Base-by-base conservation (phyloP, 768 basidiomycete genomes). In the Calocybe indica region DNA sequence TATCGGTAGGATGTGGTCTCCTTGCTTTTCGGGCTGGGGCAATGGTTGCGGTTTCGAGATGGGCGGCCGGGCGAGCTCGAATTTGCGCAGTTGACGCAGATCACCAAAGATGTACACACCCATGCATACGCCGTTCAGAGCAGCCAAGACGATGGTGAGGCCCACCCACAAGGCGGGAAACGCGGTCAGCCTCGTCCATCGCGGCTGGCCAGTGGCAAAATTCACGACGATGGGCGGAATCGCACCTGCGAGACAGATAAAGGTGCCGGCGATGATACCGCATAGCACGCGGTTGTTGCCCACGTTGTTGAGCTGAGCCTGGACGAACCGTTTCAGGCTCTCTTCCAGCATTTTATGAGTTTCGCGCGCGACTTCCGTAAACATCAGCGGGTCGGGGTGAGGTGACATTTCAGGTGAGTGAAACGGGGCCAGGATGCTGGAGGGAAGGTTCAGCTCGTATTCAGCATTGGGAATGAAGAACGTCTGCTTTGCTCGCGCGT, bases 41-140 rank as follows among this genome's bases (percentile, higher is more conserved):
- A 52, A 63, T 43, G 54, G 51, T 45, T 66, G 61, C 22, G 75
- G 72, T 45, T 71, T 72, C 0, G 83, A 82, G 52, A 85, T 82
- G 10, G 77, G 65, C 7, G 86, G 87, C 14, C 85, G 73, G 3
- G 78, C 62, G n/a, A 90, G 79, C 60, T 89, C 88, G 56, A 88
- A 88, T 53, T 79, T 83, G 54, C 83, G 80, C 13, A 90, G 72
- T 57, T 90, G 88, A 6, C 88, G 72, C 13, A 89, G 69, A 62
- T 90, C 88, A 6, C 88, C 88, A 55, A 89, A 88, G 30, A 89
- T 58, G 58, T 88, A 90, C 5, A 90, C 78, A 58, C 85, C 86
- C 47, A 89, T 59, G 59, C 88, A 90, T 8, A 89, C 79, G 4
- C 87, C 87, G 51, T 87, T 75, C 33, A 88, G 53, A 43, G 83